A percentile compares a stretch with the other conserved stretches of the same genome.
phyloP scores from a whole-genome alignment of 768 basidiomycete genomes.

The Chalciporus pseudorubinellus region DNA sequence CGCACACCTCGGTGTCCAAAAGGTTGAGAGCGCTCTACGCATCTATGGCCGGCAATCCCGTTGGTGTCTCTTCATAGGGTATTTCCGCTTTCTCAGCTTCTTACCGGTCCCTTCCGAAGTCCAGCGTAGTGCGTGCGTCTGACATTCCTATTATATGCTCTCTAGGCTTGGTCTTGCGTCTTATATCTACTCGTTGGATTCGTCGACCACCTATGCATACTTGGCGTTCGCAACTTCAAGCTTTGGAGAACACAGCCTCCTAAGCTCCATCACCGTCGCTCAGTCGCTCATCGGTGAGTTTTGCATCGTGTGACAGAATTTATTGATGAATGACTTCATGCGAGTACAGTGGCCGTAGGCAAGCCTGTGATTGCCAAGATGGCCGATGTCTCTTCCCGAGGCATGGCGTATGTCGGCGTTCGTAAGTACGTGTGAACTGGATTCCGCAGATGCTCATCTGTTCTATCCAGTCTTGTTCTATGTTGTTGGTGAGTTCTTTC shows the following conservation, averaged over 20 bases:
- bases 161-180: constrained; percentile 59
- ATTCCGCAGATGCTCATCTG: background rate
- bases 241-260: constrained; percentile 51
- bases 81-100: background rate
- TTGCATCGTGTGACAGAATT: background rate
- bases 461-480: constrained; percentile 50
- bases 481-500: constrained; percentile 47
- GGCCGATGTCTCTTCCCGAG: constrained; percentile 68
- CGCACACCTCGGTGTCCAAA: constrained; percentile 41
- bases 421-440: constrained; percentile 38
- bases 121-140: background rate
- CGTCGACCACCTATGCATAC: constrained; percentile 66
- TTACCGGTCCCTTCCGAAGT: background rate
- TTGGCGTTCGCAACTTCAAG: constrained; percentile 54
- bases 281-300: constrained; percentile 53
- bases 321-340: constrained; percentile 8
- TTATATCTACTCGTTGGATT: constrained; percentile 76
- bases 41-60: constrained; percentile 54
- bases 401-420: constrained; percentile 56
- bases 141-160: background rate
- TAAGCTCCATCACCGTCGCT: constrained; percentile 53
- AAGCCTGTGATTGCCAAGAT: constrained; percentile 76
- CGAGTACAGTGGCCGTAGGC: constrained; percentile 40
- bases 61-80: constrained; percentile 64
- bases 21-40: constrained; percentile 49